These are phyloP conservation scores for Gaeumannomyces sp. DNA, from an alignment of 2,329 filamentous ascomycete species.

Conservation along the genomic window DNA sequence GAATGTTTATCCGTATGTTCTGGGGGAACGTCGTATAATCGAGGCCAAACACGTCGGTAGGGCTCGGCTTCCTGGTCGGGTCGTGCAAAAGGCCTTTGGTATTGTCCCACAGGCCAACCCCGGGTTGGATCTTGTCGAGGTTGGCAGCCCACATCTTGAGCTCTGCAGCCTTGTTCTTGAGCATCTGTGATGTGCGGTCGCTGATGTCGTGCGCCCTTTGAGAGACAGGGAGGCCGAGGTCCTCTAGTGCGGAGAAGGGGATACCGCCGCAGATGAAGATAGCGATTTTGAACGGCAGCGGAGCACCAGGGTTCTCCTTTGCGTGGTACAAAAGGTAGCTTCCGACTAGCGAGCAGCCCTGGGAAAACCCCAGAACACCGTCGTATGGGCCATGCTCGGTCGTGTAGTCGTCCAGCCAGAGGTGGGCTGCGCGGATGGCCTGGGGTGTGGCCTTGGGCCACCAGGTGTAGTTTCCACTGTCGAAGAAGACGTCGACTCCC, in stretches of 20 bases:
- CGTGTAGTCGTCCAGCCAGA: constrained; percentile 30
- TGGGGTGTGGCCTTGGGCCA: constrained; percentile 22
- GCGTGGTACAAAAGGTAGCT: constrained; percentile 34
- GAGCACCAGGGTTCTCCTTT: constrained; percentile 23
- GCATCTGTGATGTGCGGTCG: constrained; percentile 19
- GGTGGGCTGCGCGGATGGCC: constrained; percentile 27
- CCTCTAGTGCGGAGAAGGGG: constrained; percentile 27
- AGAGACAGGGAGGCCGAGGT: constrained; percentile 28
- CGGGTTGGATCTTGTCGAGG: constrained; percentile 21
- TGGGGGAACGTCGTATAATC: constrained; percentile 26
- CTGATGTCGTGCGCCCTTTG: constrained; percentile 25
- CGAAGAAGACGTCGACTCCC: constrained; percentile 27
- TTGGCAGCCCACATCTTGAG: constrained; percentile 21
- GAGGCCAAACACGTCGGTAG: constrained; percentile 27
- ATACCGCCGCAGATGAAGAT: constrained; percentile 35
- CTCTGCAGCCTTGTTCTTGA: constrained; percentile 21
- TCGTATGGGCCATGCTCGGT: constrained; percentile 28
- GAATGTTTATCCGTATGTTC: constrained; percentile 26
- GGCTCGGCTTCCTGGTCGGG: constrained; percentile 19
- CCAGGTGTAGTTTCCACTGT: constrained; percentile 23
- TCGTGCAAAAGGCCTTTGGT: constrained; percentile 26
- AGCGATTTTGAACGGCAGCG: constrained; percentile 31
- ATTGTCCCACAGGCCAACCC: constrained; percentile 29
- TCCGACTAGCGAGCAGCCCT: constrained; percentile 31
- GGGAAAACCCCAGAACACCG: constrained; percentile 30